These are phyloP conservation scores for Salix viminalis DNA, from an alignment of 345 rosid species.

Conservation along the genomic window DNA sequence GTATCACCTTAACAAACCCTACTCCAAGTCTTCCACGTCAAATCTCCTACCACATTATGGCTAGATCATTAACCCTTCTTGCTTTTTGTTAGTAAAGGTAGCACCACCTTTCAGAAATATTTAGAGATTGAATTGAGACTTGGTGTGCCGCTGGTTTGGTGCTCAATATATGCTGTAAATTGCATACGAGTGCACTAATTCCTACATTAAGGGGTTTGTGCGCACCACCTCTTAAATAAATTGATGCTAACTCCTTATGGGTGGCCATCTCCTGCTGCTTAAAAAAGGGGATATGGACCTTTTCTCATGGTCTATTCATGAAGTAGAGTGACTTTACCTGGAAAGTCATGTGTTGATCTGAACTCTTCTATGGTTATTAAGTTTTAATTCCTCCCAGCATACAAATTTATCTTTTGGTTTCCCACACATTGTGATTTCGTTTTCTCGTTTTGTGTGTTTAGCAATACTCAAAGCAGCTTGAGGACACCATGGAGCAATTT, in stretches of 20 bases:
- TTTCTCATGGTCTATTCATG: not conserved
- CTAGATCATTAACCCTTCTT: too few relatives aligned
- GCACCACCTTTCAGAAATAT: too few relatives aligned
- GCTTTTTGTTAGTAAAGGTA: too few relatives aligned
- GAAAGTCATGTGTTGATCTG: not conserved
- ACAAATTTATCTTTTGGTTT: not conserved
- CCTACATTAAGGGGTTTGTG: not conserved
- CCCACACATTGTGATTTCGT: slow-evolving; percentile 5
- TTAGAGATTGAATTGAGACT: not conserved
- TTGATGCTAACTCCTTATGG: not conserved
- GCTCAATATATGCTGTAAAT: not conserved
- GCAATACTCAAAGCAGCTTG: slow-evolving; percentile 90
- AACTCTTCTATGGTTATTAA: not conserved
- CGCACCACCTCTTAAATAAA: not conserved
- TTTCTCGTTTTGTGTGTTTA: slow-evolving; percentile 26
- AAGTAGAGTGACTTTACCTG: not conserved
- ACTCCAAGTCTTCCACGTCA: too few relatives aligned
- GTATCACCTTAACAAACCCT: too few relatives aligned
- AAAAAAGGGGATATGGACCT: not conserved
- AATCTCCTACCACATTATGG: too few relatives aligned
- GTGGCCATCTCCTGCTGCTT: not conserved
- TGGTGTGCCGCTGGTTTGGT: not conserved
- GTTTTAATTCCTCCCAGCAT: not conserved
- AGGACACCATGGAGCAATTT: slow-evolving; percentile 93
- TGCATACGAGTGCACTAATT: not conserved